Evolutionary conservation across 2,329 filamentous ascomycete genomes (phyloP).

Genomic region (Aspergillus persii): DNA sequence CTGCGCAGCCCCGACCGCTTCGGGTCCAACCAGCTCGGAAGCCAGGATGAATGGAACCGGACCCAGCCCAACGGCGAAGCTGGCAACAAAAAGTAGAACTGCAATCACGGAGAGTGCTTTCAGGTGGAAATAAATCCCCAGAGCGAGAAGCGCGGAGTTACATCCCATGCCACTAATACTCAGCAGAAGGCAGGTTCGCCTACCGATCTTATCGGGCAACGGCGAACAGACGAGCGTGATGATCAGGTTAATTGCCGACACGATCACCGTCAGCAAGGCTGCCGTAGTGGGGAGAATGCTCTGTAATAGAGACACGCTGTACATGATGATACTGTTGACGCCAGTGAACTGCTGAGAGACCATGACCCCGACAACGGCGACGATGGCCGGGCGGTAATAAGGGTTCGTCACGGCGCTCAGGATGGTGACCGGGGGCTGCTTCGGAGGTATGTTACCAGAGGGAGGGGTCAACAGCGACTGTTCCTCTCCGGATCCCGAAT

Average conservation of each 20-base stretch:
- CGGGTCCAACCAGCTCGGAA: constrained; percentile 83
- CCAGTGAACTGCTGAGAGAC: constrained; percentile 87
- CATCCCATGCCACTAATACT: constrained; percentile 83
- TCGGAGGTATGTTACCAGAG: constrained; percentile 64
- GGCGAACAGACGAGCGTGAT: constrained; percentile 80
- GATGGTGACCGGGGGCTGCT: constrained; percentile 67
- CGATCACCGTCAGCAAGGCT: constrained; percentile 78
- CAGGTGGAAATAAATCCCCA: constrained; percentile 72
- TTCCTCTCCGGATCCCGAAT: constrained; percentile 57
- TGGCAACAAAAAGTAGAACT: constrained; percentile 80
- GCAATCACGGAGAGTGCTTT: constrained; percentile 77
- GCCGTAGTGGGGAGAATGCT: constrained; percentile 79
- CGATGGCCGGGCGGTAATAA: constrained; percentile 68
- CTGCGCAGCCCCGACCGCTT: constrained; percentile 88
- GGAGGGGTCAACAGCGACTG: constrained; percentile 61
- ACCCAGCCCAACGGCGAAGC: constrained; percentile 86
- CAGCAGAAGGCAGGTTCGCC: constrained; percentile 78
- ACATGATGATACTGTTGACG: constrained; percentile 98
- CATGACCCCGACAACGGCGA: constrained; percentile 89
- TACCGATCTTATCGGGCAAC: constrained; percentile 80
- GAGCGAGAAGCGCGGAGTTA: constrained; percentile 71
- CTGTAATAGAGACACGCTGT: constrained; percentile 85
- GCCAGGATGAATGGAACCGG: constrained; percentile 94
- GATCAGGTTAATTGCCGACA: constrained; percentile 81
- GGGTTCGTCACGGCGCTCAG: constrained; percentile 63